These are phyloP conservation scores for Metschnikowia arizonensis DNA, from an alignment of 805 yeast species.

Conservation along the genomic window DNA sequence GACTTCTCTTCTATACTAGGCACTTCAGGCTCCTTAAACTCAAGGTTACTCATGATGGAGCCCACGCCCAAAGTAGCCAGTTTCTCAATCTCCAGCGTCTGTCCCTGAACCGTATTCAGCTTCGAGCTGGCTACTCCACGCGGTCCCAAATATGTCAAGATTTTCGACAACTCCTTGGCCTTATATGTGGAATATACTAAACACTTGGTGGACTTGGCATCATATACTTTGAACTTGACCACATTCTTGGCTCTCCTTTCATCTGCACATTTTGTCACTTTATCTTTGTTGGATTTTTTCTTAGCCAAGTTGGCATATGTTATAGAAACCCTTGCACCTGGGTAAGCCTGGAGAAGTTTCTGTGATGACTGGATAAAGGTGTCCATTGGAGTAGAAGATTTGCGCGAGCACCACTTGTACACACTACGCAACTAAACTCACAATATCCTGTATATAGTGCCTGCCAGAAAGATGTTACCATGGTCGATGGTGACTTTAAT, in stretches of 20 bases:
- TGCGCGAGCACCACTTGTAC: no score
- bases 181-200: constrained; percentile 56
- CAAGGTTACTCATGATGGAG: constrained; percentile 38
- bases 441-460: no score
- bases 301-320: constrained; percentile 33
- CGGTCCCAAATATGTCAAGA: constrained; percentile 73
- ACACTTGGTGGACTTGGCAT: constrained; percentile 60
- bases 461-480: no score
- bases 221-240: constrained; percentile 57
- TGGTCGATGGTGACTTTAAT: no score
- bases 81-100: no score
- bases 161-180: constrained; percentile 67
- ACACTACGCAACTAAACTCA: no score
- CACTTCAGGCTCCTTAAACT: constrained; percentile 24
- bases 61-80: constrained; percentile 35
- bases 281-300: constrained; percentile 15
- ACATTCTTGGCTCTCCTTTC: constrained; percentile 26
- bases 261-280: constrained; percentile 7
- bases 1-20: constrained; percentile 5
- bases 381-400: constrained; percentile 8
- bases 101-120: no score
- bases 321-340: constrained; percentile 35
- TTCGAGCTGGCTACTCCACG: constrained; percentile 41
- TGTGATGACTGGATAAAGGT: constrained; percentile 29
- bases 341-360: constrained; percentile 34